A percentile compares a stretch with the other conserved stretches of the same genome.
Conservation (phyloP, 208 protist genomes). For the Crithidia bombi region DNA sequence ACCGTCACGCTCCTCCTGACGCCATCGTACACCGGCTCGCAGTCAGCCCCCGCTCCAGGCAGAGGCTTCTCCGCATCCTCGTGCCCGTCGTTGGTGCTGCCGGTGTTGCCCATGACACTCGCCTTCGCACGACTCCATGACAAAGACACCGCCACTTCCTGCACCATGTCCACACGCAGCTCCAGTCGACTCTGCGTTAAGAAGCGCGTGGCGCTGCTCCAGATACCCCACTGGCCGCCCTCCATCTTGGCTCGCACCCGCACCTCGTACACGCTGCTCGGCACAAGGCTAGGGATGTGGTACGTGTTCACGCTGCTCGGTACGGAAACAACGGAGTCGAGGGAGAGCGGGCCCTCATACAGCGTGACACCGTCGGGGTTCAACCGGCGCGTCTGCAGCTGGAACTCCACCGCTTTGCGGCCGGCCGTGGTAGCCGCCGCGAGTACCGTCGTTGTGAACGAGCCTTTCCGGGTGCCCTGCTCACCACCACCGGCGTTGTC, state of each 20-base stretch:
- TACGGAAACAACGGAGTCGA: slow-evolving; percentile 64
- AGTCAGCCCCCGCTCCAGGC: neutral
- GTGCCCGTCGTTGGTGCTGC: slow-evolving; percentile 9
- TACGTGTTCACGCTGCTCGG: slow-evolving; percentile 46
- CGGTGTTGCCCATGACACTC: slow-evolving; percentile 43
- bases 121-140: slow-evolving; percentile 79
- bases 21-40: neutral
- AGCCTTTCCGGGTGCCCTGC: neutral
- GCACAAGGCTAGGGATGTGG: slow-evolving; percentile 71
- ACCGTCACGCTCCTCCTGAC: slow-evolving; percentile 9
- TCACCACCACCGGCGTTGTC: neutral
- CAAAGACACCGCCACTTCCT: slow-evolving; percentile 69
- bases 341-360: slow-evolving; percentile 60
- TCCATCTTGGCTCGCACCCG: slow-evolving; percentile 75
- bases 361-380: slow-evolving; percentile 50
- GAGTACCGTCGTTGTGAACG: slow-evolving; percentile 20
- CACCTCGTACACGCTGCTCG: slow-evolving; percentile 88
- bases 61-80: slow-evolving; percentile 3
- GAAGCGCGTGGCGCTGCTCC: slow-evolving; percentile 81
- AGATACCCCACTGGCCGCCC: slow-evolving; percentile 84
- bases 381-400: slow-evolving; percentile 75
- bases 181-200: slow-evolving; percentile 81
- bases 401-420: slow-evolving; percentile 59
- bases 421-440: slow-evolving; percentile 23
- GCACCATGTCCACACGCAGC: slow-evolving; percentile 74